A percentile compares a stretch with the other conserved stretches of the same genome.
Evolutionary conservation across 2,329 filamentous ascomycete species (phyloP).

Genomic region (Parafenestella ontariensis): DNA sequence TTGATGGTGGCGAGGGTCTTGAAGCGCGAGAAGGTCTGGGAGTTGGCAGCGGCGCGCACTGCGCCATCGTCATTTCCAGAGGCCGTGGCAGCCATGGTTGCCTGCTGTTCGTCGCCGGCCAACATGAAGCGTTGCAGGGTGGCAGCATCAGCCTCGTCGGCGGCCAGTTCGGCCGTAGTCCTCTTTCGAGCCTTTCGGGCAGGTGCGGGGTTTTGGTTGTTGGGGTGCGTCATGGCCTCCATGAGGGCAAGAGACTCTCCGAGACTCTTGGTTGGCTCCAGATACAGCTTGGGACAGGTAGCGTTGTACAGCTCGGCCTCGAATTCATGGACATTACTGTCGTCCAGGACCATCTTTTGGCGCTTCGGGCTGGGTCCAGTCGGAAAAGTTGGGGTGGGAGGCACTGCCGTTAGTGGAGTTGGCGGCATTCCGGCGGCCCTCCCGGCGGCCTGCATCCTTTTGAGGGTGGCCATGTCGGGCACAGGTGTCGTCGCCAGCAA

Average conservation of each 20-base stretch:
- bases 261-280: constrained; percentile 75
- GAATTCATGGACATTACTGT: constrained; percentile 73
- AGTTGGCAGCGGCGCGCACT: constrained; percentile 70
- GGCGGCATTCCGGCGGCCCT: constrained; percentile 65
- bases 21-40: constrained; percentile 89
- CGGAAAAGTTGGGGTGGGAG: constrained; percentile 65
- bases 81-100: constrained; percentile 62
- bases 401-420: constrained; percentile 64
- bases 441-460: constrained; percentile 56
- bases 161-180: constrained; percentile 91
- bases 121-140: constrained; percentile 93
- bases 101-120: constrained; percentile 82
- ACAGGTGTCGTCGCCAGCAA: constrained; percentile 75
- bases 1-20: constrained; percentile 90
- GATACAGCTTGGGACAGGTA: constrained; percentile 75
- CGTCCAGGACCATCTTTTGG: constrained; percentile 78
- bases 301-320: constrained; percentile 78
- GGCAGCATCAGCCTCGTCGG: constrained; percentile 89
- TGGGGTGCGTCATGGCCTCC: constrained; percentile 74
- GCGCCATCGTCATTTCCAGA: constrained; percentile 73
- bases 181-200: constrained; percentile 89
- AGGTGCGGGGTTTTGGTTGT: constrained; percentile 78
- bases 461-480: constrained; percentile 57
- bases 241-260: constrained; percentile 76
- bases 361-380: constrained; percentile 72